Base-by-base conservation (phyloP, 2,329 filamentous ascomycete genomes). In the Claviceps sorghi region DNA sequence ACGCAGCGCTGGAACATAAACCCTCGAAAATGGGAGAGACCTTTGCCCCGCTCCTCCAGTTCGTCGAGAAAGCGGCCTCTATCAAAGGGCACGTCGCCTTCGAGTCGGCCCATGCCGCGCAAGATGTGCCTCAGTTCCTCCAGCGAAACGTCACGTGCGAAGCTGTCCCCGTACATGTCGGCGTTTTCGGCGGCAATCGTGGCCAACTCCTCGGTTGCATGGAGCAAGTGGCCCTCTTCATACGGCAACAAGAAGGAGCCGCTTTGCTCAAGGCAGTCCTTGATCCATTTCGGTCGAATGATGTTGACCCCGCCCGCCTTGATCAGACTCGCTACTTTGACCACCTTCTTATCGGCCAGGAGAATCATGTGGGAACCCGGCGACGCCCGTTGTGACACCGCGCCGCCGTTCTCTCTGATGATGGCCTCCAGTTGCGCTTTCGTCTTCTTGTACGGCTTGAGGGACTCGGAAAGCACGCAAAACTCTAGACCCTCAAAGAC, bases 101-200 rank as follows among this genome's bases (percentile, higher is more conserved):
- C 65, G n/a, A 71, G 68, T 57, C 74, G 72, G 0, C 73, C 71
- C 72, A 83, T 81, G 2, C 67, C 63, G 8, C 60, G 60, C 45
- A 83, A 56, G 0, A 82, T 62, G 3, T 64, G 62, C 41, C 65
- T 71, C 48, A 95, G 73, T 60, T 91, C 86, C 1, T 80, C 75
- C 0, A 77, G 59, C 1, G 72, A 74, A 9, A 84, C 70, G 59
- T 95, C 82, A 4, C 90, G 75, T 0, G 82, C 77, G 66, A 87
- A 97, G 61, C 88, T 90, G 64, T 98, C 93, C 0, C 85, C 86
- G 59, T 80, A 93, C 51, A 75, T 70, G 64, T 98, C 93, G 2
- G 84, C 75, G 57, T 84, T 86, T 3, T 70, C 68, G 40, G 77
- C 72, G 10, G 83, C 78, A 8, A 73, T 70, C 7, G 71, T 70